Evolutionary conservation across 371 early-diverging fungal species (phyloP), one percentile per base, ranked within the genome.

Genomic region (Chytridiales sp.): DNA sequence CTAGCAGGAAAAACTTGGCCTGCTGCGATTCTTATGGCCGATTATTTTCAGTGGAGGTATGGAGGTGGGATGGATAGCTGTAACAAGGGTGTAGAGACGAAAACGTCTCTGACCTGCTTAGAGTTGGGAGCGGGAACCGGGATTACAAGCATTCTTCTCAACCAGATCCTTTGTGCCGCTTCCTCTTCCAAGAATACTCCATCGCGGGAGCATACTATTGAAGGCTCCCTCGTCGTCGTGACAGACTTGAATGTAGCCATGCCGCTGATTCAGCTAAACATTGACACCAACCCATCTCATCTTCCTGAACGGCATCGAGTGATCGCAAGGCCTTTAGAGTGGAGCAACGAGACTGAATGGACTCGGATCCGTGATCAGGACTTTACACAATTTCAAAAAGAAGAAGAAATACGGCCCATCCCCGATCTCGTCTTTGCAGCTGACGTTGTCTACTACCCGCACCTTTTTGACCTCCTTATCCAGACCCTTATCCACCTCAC

Each of bases 101-200:
- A 36, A 1, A 17, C 1, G 5, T 27, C 40, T 6, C 38, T 44
- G 27, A 29, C 31, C 8, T 32, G 56, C 19, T 38, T 63, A 11
- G 64, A 63, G 42, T 46, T 63, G 19, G 64, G 64, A 9, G 47
- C 46, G 2, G 64, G 64, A 21, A 63, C 64, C 4, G 64, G 64
- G 3, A 15, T 51, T 8, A 44, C 64, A 11, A 50, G 58, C n/a
- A 11, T 63, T 1, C 44, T 56, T 41, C 43, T 51, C 8, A 58
- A 41, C 9, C 40, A 57, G 30, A 29, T 49, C 5, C 19, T 59
- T 4, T 1, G 9, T 17, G 41, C 5, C 19, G 15, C 32, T 9
- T 22, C 26, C 5, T 17, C 50, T 4, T n/a, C 47, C 22, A 11
- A 46, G 15, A 46, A 46, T 31, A 21, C 22, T n/a, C n/a, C n/a